A percentile compares a stretch with the other conserved stretches of the same genome.
Evolutionary conservation across 208 protist species (phyloP).

Genomic region (Tritrichomonas musculus): DNA sequence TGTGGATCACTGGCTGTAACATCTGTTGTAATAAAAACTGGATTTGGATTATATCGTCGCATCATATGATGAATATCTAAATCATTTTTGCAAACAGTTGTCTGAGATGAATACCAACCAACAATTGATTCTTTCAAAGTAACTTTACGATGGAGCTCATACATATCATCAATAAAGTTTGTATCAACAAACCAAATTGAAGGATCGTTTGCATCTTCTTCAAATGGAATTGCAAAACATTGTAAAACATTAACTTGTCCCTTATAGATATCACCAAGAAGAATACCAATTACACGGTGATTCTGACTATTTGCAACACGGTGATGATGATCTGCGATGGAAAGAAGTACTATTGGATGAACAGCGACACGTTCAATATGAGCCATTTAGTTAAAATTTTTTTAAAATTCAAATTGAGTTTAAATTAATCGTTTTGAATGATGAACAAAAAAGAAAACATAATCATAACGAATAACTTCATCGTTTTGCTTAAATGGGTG

Average conservation of each 20-base stretch:
- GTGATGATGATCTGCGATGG: constrained; percentile 97
- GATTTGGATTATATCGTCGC: constrained; percentile 57
- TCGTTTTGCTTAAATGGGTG: too few relatives aligned
- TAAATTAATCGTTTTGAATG: too few relatives aligned
- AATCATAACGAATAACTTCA: too few relatives aligned
- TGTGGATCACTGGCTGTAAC: constrained; percentile 58
- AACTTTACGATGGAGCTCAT: constrained; percentile 94
- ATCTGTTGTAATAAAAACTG: constrained; percentile 72
- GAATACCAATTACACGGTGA: constrained; percentile 51
- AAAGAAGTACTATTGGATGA: constrained; percentile 94
- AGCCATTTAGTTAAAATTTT: too few relatives aligned
- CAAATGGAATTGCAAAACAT: constrained; percentile 80
- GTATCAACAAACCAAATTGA: constrained; percentile 97
- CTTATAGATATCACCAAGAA: constrained; percentile 70
- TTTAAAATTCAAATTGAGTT: too few relatives aligned
- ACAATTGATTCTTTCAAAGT: constrained; percentile 90
- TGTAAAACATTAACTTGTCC: constrained; percentile 27
- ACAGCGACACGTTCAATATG: constrained; percentile 68
- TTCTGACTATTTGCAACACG: constrained; percentile 65
- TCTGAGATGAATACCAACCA: constrained; percentile 97
- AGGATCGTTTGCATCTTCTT: constrained; percentile 88
- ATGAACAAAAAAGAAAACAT: too few relatives aligned
- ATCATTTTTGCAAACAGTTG: constrained; percentile 74
- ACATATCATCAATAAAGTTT: constrained; percentile 88
- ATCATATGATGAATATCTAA: constrained; percentile 87